Conservation (phyloP, 306 rosid species). For the Castanopsis chinensis region DNA sequence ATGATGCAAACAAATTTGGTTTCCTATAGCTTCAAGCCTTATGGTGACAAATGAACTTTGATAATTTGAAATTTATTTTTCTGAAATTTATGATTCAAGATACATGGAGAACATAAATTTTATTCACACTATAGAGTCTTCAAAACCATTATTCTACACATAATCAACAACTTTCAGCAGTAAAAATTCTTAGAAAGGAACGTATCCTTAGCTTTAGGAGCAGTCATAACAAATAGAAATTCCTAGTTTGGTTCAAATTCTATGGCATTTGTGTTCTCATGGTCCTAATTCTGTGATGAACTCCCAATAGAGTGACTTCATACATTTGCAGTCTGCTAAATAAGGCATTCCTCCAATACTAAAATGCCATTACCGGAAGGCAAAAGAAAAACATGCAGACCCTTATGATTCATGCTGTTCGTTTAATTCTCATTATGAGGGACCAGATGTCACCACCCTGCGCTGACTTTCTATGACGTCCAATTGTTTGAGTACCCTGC, state of each 20-base stretch:
- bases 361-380: not conserved
- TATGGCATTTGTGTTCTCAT: not conserved
- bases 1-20: not conserved
- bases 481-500: conserved; percentile 48
- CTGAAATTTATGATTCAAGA: not conserved
- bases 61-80: too few relatives aligned
- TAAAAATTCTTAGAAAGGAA: not conserved
- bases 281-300: not conserved
- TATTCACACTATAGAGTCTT: not conserved
- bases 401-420: conserved; percentile 27
- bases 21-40: too few relatives aligned
- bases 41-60: too few relatives aligned
- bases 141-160: not conserved
- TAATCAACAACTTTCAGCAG: not conserved
- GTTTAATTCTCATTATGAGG: conserved; percentile 51
- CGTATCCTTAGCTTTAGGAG: not conserved
- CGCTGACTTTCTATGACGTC: conserved; percentile 54
- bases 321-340: not conserved
- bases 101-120: not conserved
- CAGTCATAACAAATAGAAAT: not conserved
- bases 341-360: not conserved
- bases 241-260: not conserved
- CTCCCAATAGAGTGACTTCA: not conserved
- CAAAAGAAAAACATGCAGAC: not conserved
- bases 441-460: conserved; percentile 59